These are phyloP conservation scores for Nitzschia inconspicua DNA, from an alignment of 108 stramenopile species.

Conservation along the genomic window DNA sequence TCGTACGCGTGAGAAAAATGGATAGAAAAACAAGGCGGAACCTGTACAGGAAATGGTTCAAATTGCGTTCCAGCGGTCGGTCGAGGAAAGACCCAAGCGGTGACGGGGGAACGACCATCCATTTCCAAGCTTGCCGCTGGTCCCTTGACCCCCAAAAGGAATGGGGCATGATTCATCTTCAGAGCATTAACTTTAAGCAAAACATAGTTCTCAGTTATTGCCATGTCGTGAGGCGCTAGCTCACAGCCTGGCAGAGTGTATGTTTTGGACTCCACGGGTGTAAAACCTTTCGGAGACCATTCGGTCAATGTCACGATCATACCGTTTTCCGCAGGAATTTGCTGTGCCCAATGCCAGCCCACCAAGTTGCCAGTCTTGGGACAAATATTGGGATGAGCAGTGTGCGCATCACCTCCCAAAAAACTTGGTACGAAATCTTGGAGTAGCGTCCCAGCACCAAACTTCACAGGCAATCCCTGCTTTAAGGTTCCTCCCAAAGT, in stretches of 20 bases:
- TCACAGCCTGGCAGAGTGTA: conserved; percentile 22
- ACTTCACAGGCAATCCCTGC: conserved; percentile 17
- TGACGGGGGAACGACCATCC: conserved; percentile 47
- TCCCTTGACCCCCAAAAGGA: conserved; percentile 40
- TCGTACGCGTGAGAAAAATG: conserved; percentile 65
- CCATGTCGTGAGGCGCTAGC: conserved; percentile 63
- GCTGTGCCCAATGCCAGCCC: conserved; percentile 52
- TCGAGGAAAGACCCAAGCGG: conserved; percentile 40
- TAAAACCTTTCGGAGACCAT: conserved; percentile 37
- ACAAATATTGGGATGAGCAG: conserved; percentile 56
- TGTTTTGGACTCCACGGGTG: conserved; percentile 29
- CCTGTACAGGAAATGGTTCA: conserved; percentile 42
- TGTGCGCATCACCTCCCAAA: conserved; percentile 51
- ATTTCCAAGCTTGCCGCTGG: conserved; percentile 50
- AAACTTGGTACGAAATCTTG: conserved; percentile 35
- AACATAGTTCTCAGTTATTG: conserved; percentile 47
- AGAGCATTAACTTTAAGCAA: conserved; percentile 46
- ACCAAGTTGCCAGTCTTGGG: conserved; percentile 49
- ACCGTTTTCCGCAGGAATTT: conserved; percentile 8
- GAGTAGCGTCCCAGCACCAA: conserved; percentile 31
- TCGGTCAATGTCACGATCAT: conserved; percentile 54
- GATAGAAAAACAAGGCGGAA: conserved; percentile 58
- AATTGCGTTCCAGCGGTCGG: conserved; percentile 38
- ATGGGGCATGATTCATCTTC: conserved; percentile 36
- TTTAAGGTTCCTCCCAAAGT: conserved; percentile 30